Evolutionary conservation across 805 yeast species (phyloP).

Genomic region (Saccharomycopsis sp.): DNA sequence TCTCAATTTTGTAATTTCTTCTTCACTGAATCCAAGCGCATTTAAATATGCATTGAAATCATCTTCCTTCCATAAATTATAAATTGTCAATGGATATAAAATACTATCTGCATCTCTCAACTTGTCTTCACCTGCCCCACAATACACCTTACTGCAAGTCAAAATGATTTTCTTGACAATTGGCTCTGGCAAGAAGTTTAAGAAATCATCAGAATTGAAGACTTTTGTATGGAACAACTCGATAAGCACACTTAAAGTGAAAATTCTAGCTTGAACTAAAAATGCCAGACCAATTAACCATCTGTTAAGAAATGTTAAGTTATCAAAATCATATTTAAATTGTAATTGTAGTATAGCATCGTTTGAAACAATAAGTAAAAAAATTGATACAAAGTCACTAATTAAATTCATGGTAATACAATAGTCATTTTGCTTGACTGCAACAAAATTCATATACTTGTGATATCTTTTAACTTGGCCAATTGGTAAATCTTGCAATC

Average conservation of each 20-base stretch:
- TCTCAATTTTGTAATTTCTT: constrained; percentile 19
- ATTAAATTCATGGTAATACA: constrained; percentile 13
- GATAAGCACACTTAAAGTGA: constrained; percentile 35
- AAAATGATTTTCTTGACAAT: constrained; percentile 38
- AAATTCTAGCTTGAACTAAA: constrained; percentile 35
- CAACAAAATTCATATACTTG: neutral
- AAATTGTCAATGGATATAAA: constrained; percentile 28
- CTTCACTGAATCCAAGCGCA: constrained; percentile 8
- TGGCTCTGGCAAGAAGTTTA: constrained; percentile 35
- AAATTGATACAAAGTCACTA: neutral
- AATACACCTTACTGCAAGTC: constrained; percentile 34
- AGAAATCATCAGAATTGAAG: constrained; percentile 24
- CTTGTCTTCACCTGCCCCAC: constrained; percentile 31
- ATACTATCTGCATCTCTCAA: constrained; percentile 31
- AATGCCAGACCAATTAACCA: constrained; percentile 23
- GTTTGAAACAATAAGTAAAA: constrained; percentile 1
- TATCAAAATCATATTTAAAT: constrained; percentile 1
- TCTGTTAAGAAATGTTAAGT: constrained; percentile 20
- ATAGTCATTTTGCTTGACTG: constrained; percentile 13
- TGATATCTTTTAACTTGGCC: constrained; percentile 4
- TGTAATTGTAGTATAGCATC: neutral
- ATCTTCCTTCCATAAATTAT: neutral
- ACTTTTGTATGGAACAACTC: constrained; percentile 28
- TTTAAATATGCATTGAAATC: constrained; percentile 6
- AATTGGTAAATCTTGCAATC: neutral